These are phyloP conservation scores for Ganoderma lingzhi DNA, from an alignment of 1,284 basidiomycete species.

Conservation along the genomic window DNA sequence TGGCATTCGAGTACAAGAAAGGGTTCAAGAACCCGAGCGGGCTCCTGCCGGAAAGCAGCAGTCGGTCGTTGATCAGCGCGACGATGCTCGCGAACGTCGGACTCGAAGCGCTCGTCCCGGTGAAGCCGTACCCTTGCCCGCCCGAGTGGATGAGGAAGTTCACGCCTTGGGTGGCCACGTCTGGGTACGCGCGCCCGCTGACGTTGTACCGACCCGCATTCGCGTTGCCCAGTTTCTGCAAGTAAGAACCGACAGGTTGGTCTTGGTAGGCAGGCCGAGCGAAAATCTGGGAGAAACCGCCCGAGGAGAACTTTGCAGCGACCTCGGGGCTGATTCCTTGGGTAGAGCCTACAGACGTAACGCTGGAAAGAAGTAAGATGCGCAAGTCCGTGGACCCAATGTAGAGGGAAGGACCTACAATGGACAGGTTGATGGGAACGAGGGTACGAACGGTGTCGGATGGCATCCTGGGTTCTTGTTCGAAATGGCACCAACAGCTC, in stretches of 20 bases:
- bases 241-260: slow-evolving; percentile 17
- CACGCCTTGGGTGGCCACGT: slow-evolving; percentile 35
- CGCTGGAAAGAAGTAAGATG: slow-evolving; percentile 50
- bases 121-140: slow-evolving; percentile 54
- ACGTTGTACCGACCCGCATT: slow-evolving; percentile 59
- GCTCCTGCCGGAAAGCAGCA: slow-evolving; percentile 54
- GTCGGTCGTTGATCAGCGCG: slow-evolving; percentile 66
- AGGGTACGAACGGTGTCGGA: slow-evolving; percentile 61
- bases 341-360: slow-evolving; percentile 68
- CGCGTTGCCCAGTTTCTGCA: background rate
- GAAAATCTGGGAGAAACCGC: slow-evolving; percentile 42
- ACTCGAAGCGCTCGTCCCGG: slow-evolving; percentile 45
- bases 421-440: slow-evolving; percentile 71
- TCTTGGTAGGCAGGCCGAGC: slow-evolving; percentile 25
- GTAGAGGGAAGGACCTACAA: slow-evolving; percentile 33
- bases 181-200: slow-evolving; percentile 41
- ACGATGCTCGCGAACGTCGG: slow-evolving; percentile 66
- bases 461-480: slow-evolving; percentile 50
- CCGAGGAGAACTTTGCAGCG: slow-evolving; percentile 50
- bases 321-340: slow-evolving; percentile 53
- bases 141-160: slow-evolving; percentile 62
- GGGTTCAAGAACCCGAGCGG: slow-evolving; percentile 72
- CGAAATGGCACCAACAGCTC: slow-evolving; percentile 61
- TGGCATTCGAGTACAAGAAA: slow-evolving; percentile 51
- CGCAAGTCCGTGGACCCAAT: background rate